Conservation (phyloP, 768 basidiomycete genomes). For the Phanerochaete carnosa region DNA sequence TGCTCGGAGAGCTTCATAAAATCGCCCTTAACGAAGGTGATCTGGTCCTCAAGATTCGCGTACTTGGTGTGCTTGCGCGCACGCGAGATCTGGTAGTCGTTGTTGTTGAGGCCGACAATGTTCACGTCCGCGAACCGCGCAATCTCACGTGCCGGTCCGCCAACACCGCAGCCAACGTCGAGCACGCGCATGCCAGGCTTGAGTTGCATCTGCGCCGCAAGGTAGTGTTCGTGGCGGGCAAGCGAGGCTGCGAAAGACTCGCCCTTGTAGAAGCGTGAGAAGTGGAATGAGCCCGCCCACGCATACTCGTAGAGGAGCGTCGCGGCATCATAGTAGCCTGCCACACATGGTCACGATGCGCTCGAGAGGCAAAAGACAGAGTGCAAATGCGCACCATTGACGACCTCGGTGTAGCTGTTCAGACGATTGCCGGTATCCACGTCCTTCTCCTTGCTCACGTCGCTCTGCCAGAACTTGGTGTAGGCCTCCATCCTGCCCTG, state of each 20-base stretch:
- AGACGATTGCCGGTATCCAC: slow-evolving; percentile 70
- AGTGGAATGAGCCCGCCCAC: slow-evolving; percentile 91
- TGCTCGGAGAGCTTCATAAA: slow-evolving; percentile 93
- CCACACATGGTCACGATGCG: neutral
- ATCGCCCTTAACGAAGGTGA: slow-evolving; percentile 87
- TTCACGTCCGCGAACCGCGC: slow-evolving; percentile 84
- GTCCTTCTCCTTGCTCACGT: slow-evolving; percentile 63
- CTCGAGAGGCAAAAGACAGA: neutral
- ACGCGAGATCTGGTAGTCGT: slow-evolving; percentile 90
- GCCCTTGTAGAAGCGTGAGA: slow-evolving; percentile 95
- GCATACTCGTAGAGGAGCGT: slow-evolving; percentile 95
- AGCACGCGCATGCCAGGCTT: slow-evolving; percentile 92
- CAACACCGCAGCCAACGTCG: slow-evolving; percentile 97
- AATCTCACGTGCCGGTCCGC: slow-evolving; percentile 95
- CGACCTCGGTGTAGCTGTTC: slow-evolving; percentile 85
- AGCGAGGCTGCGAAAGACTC: slow-evolving; percentile 71
- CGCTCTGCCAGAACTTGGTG: slow-evolving; percentile 89
- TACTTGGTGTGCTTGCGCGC: slow-evolving; percentile 78
- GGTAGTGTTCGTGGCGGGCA: slow-evolving; percentile 97
- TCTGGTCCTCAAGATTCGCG: slow-evolving; percentile 71
- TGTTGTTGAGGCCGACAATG: slow-evolving; percentile 91
- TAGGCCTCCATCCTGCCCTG: slow-evolving; percentile 71
- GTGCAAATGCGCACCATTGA: slow-evolving; percentile 63
- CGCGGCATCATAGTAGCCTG: slow-evolving; percentile 96
- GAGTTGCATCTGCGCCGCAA: slow-evolving; percentile 81